Conservation (phyloP, 75 land plant species). For the Picea sitchensis region DNA sequence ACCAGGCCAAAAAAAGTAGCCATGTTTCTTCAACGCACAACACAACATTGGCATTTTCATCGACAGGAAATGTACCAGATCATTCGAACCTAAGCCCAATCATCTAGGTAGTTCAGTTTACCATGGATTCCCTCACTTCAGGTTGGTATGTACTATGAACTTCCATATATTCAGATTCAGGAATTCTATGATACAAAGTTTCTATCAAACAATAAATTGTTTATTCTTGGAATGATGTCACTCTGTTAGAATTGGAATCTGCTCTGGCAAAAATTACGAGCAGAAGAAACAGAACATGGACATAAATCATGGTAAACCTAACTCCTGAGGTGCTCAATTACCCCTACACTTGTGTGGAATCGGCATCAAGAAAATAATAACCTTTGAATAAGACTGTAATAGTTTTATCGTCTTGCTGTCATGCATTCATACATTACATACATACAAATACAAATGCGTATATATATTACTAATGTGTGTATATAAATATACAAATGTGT, state of each 20-base stretch:
- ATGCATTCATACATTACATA: too few relatives aligned
- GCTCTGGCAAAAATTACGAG: not conserved
- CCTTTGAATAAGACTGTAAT: not conserved
- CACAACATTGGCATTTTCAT: too few relatives aligned
- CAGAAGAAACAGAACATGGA: not conserved
- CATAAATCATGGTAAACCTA: not conserved
- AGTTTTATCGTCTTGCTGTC: not conserved
- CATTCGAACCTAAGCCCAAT: too few relatives aligned
- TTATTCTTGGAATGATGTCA: not conserved
- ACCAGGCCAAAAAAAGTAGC: too few relatives aligned
- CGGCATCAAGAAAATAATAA: not conserved
- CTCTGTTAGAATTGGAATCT: not conserved
- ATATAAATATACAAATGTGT: not conserved
- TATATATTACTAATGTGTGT: too few relatives aligned
- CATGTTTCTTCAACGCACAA: too few relatives aligned
- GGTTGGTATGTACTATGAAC: too few relatives aligned
- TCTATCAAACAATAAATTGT: not conserved
- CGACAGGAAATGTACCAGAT: too few relatives aligned
- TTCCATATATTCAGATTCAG: too few relatives aligned
- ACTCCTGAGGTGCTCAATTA: not conserved
- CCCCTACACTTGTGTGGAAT: not conserved
- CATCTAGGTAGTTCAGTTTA: too few relatives aligned
- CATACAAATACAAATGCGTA: too few relatives aligned
- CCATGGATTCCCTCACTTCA: too few relatives aligned
- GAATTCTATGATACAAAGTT: not conserved